Base-by-base conservation (phyloP, 495 filamentous ascomycete species). In the Glarea lozoyensis region DNA sequence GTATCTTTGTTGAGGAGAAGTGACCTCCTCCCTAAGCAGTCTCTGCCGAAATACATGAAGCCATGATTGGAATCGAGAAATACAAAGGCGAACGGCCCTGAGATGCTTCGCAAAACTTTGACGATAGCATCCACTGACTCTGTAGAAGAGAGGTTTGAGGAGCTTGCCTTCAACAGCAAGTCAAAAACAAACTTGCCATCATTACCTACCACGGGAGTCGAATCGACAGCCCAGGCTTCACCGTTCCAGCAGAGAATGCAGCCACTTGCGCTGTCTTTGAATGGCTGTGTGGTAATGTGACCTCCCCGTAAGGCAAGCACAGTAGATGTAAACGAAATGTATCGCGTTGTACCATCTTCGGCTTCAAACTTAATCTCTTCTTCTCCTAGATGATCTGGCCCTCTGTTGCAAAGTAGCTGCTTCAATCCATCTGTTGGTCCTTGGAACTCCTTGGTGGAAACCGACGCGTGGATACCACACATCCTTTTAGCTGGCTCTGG, bases 171-270 rank as follows among this genome's bases (percentile, higher is more conserved):
- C 12, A 79, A 53, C 32, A 96, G 72, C 33, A 73, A 49, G n/a
- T 68, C 49, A 53, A 88, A 81, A 11, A 98, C 69, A 10, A 60
- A 60, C 52, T 84, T 71, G 1, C 84, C 83, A 58, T 99, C 92
- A 59, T 94, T 96, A 27, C 75, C 79, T 18, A 54, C 48, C 18
- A 88, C 64, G 20, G 68, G 45, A 11, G 71, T 59, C 15, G 65
- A 67, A 16, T 52, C 55, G 40, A 94, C 71, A 39, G 72, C 81
- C 92, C 92, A 99, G 7, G 88, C 93, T 58, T 99, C 92, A n/a
- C 92, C 92, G 53, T 97, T 97, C 90, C 92, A 99, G 69, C 90
- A 96, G 12, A 99, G 69, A 10, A 86, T 67, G 7, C 84, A 90
- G 15, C 72, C 72, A n/a, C 69, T 74, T 2, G 49, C 44, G 3